Base-by-base conservation (phyloP, 768 basidiomycete genomes). In the Lepiota subincarnata region DNA sequence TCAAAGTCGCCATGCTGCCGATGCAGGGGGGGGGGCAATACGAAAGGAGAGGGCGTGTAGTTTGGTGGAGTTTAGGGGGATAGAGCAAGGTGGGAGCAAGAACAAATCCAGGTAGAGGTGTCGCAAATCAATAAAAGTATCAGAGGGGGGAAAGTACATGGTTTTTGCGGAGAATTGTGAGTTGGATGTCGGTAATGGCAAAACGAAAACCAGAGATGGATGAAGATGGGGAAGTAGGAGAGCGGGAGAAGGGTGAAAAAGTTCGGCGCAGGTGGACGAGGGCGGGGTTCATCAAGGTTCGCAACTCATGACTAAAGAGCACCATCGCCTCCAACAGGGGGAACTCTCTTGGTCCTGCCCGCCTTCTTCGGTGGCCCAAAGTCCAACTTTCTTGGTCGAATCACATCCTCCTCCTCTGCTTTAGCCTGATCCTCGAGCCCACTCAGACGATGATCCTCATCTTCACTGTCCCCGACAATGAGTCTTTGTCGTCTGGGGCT, bases 301-400 rank as follows among this genome's bases (percentile, higher is more conserved):
- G 6, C 4, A 39, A 3, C 11, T 53, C 51, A 24, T 8, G 7
- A 31, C 8, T 7, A 31, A 31, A 54, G n/a, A 0, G 31, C 10
- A 41, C 22, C 45, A 6, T 40, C 28, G 7, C 24, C 16, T 14
- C 38, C 26, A 16, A 2, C 20, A 6, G 14, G 37, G 0, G 35
- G n/a, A 16, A 24, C 47, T 13, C 14, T 24, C 47, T 52, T 45
- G 35, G 41, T 37, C 13, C 38, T 46, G 2, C 36, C 40, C 13
- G 44, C 34, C 4, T 50, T 54, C 36, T 57, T 60, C 6, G 53
- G 53, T 14, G 46, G 16, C 34, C 57, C 59, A 26, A 54, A 56
- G 18, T 56, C 55, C 36, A 59, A 34, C 43, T 54, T 60, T 45
- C 46, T 54, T 8, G 53, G 53, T 19, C 20, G 47, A 48, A 50